Percentiles rank a stretch among this genome's conserved stretches.
Conservation (phyloP, 2,329 filamentous ascomycete genomes). For the Scedosporium minutisporum region DNA sequence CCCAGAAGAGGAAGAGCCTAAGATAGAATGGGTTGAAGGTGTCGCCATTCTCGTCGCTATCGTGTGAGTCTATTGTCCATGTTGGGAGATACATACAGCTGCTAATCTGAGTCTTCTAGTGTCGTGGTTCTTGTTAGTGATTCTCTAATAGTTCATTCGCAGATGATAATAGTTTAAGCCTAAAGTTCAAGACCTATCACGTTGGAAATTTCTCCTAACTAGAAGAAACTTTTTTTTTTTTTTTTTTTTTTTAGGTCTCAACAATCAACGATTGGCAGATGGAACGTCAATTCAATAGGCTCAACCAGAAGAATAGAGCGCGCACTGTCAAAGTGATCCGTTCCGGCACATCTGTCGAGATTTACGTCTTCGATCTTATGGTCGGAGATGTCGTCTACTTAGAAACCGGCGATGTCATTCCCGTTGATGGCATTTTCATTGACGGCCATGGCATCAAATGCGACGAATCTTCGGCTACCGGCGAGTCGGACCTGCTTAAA, state of each 20-base stretch:
- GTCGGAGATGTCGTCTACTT: slow-evolving; percentile 63
- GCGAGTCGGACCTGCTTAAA: slow-evolving; percentile 63
- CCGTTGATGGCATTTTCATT: slow-evolving; percentile 62
- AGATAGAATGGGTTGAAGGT: slow-evolving; percentile 19
- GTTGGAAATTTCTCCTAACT: too few relatives aligned
- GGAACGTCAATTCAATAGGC: slow-evolving; percentile 53
- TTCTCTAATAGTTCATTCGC: neutral
- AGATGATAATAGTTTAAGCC: too few relatives aligned
- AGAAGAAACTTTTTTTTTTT: neutral
- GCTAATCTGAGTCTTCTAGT: slow-evolving; percentile 3
- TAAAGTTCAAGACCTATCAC: too few relatives aligned
- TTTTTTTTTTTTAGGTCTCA: slow-evolving; percentile 8
- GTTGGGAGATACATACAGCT: neutral
- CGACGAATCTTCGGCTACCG: slow-evolving; percentile 65
- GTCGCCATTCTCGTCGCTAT: slow-evolving; percentile 12
- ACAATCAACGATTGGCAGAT: slow-evolving; percentile 59
- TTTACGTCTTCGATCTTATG: slow-evolving; percentile 57
- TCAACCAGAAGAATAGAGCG: slow-evolving; percentile 54
- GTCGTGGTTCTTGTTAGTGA: slow-evolving; percentile 12
- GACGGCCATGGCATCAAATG: slow-evolving; percentile 45
- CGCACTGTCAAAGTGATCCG: slow-evolving; percentile 57
- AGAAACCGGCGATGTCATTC: slow-evolving; percentile 60
- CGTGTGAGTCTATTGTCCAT: slow-evolving; percentile 13
- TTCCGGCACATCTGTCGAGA: slow-evolving; percentile 52
- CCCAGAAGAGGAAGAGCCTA: slow-evolving; percentile 15